Conservation (phyloP, 2,329 filamentous ascomycete genomes). For the Pezicula rhizophila region DNA sequence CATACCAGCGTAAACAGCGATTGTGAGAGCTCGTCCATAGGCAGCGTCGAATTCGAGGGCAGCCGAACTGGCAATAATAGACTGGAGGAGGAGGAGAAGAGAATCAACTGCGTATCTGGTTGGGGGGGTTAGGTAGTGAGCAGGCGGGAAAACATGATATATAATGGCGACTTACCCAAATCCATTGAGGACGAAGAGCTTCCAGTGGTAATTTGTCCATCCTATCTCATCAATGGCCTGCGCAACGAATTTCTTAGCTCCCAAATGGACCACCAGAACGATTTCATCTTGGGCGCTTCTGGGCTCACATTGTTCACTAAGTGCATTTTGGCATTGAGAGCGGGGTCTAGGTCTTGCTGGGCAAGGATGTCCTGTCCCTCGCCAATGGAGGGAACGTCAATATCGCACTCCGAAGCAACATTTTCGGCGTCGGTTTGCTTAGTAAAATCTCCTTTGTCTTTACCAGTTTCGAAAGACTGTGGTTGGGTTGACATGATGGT, state of each 20-base stretch:
- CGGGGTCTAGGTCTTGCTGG: slow-evolving; percentile 53
- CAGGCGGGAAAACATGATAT: neutral
- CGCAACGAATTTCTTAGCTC: neutral
- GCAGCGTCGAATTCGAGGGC: slow-evolving; percentile 51
- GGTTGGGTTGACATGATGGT: too few species aligned
- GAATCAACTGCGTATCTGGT: slow-evolving; percentile 50
- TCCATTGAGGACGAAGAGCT: slow-evolving; percentile 54
- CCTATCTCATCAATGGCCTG: slow-evolving; percentile 47
- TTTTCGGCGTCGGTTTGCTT: too few species aligned
- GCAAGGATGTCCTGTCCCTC: slow-evolving; percentile 43
- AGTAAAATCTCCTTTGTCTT: neutral
- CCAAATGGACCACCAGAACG: neutral
- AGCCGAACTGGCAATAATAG: slow-evolving; percentile 53
- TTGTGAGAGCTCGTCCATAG: slow-evolving; percentile 51
- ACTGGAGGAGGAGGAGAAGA: slow-evolving; percentile 53
- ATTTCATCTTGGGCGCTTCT: too few species aligned
- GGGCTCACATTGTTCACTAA: slow-evolving; percentile 59
- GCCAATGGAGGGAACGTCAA: slow-evolving; percentile 5
- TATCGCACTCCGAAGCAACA: too few species aligned
- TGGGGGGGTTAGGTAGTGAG: slow-evolving; percentile 2
- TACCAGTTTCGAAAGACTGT: neutral
- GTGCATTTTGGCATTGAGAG: slow-evolving; percentile 61
- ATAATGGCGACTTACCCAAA: slow-evolving; percentile 40
- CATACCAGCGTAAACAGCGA: slow-evolving; percentile 54
- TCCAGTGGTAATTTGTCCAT: slow-evolving; percentile 48